These are phyloP conservation scores for Xylaria longipes DNA, from an alignment of 495 filamentous ascomycete genomes.

Conservation along the genomic window DNA sequence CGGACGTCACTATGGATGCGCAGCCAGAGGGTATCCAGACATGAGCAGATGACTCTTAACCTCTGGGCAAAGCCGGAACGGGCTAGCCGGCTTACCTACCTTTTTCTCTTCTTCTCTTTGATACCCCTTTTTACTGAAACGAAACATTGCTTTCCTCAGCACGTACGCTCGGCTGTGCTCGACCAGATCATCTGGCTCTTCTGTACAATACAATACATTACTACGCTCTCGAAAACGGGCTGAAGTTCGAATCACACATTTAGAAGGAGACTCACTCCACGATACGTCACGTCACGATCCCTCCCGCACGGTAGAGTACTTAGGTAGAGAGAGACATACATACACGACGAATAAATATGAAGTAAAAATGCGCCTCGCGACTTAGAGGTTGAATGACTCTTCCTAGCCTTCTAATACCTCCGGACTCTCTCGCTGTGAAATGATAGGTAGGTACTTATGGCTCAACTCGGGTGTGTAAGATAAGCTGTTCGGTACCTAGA, in stretches of 20 bases:
- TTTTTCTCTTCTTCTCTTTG: not conserved
- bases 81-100: no score
- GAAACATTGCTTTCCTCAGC: not conserved
- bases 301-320: not conserved
- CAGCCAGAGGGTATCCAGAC: conserved; percentile 3
- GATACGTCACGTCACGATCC: not conserved
- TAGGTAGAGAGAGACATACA: not conserved
- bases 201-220: no score
- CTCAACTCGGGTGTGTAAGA: no score
- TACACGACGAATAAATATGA: not conserved
- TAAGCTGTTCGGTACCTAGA: no score
- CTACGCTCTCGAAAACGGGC: not conserved
- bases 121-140: conserved; percentile 11
- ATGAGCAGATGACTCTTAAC: not conserved
- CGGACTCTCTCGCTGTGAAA: no score
- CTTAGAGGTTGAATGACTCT: no score
- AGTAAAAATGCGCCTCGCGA: no score
- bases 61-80: not conserved
- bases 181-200: not conserved
- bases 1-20: not conserved
- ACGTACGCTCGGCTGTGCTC: not conserved
- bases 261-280: not conserved
- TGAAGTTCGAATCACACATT: not conserved
- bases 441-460: no score
- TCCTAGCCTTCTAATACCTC: no score